Conservation (phyloP, 192 early-diverging fungal genomes). For the Linnemannia exigua region DNA sequence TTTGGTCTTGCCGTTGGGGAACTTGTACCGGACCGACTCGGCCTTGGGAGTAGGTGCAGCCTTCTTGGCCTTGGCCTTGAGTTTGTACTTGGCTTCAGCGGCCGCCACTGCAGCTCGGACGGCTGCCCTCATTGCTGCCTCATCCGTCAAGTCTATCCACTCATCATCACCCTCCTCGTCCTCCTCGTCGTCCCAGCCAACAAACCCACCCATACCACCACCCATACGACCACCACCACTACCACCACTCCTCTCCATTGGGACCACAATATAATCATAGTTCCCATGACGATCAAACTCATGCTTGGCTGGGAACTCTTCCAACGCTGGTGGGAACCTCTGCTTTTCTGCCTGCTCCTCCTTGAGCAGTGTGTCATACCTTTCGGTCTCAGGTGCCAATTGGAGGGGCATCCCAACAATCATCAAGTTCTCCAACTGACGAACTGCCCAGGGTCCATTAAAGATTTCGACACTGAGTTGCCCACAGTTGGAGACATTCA, state of each 20-base stretch:
- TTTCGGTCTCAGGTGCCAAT: background rate
- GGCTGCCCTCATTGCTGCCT: background rate
- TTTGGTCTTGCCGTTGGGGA: background rate
- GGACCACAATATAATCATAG: constrained; percentile 13
- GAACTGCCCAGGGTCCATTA: constrained; percentile 29
- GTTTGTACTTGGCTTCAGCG: background rate
- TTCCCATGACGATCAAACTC: constrained; percentile 1
- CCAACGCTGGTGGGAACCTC: background rate
- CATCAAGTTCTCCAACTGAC: background rate
- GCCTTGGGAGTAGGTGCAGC: background rate
- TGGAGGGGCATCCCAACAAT: constrained; percentile 5
- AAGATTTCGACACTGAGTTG: constrained; percentile 18
- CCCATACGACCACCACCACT: background rate
- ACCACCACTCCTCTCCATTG: background rate
- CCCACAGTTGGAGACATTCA: constrained; percentile 7
- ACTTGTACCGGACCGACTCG: background rate
- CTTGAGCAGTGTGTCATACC: background rate
- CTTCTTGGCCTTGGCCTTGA: background rate
- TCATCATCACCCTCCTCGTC: background rate
- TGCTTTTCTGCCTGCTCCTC: background rate
- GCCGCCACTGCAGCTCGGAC: background rate
- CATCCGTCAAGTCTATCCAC: background rate
- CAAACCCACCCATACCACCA: background rate
- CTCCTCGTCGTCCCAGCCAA: background rate
- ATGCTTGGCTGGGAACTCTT: background rate